phyloP scores from a whole-genome alignment of 371 early-diverging fungal genomes.

The Encephalitozoon romaleae region DNA sequence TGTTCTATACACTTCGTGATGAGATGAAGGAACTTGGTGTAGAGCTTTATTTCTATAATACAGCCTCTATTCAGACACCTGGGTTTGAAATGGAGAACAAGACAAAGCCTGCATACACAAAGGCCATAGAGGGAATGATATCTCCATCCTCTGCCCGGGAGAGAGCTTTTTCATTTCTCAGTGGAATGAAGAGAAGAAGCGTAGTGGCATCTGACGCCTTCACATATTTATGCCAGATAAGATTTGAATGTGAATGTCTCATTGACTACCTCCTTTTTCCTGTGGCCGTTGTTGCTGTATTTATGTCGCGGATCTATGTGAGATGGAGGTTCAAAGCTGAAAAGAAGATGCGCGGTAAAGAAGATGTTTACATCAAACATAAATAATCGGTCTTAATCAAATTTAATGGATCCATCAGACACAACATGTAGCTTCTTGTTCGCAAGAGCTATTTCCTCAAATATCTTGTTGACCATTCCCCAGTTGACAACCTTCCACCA shows the following conservation, averaged over 20 bases:
- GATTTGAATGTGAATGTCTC: constrained; percentile 21
- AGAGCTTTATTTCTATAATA: constrained; percentile 69
- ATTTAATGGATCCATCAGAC: constrained; percentile 60
- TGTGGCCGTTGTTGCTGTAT: constrained; percentile 16
- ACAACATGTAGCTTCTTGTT: constrained; percentile 59
- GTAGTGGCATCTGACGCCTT: constrained; percentile 14
- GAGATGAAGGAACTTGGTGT: constrained; percentile 68
- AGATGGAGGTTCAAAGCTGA: constrained; percentile 14
- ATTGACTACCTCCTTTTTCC: constrained; percentile 45
- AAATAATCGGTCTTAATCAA: not conserved
- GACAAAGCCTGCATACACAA: constrained; percentile 72
- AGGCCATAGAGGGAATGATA: constrained; percentile 66
- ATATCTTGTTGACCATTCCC: constrained; percentile 66
- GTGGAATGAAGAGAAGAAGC: constrained; percentile 23
- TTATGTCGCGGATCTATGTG: not conserved
- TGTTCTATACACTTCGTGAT: constrained; percentile 67
- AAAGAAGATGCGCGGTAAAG: not conserved
- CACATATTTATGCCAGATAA: constrained; percentile 37
- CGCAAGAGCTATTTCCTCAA: constrained; percentile 21
- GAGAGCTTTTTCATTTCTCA: constrained; percentile 21
- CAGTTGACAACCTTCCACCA: constrained; percentile 93
- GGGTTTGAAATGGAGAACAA: constrained; percentile 70
- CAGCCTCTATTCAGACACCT: constrained; percentile 70
- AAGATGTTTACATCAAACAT: not conserved
- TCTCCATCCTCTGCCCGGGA: constrained; percentile 6